phyloP scores from a whole-genome alignment of 768 basidiomycete genomes.

The Podaxis sp. region DNA sequence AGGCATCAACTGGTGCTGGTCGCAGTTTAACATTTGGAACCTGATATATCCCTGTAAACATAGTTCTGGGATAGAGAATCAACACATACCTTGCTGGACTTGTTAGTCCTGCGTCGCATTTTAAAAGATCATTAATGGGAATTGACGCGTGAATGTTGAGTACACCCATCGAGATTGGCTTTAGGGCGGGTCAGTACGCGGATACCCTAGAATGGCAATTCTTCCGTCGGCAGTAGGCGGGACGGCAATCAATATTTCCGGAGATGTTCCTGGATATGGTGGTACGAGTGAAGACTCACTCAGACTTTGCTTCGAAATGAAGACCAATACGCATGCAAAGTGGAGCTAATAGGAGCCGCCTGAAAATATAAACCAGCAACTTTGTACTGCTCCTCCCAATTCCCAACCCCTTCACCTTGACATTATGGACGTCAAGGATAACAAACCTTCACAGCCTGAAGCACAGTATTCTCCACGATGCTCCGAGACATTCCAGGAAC shows the following conservation, averaged over 20 bases:
- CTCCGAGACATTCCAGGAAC: not conserved
- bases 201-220: not conserved
- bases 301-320: not conserved
- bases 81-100: constrained; percentile 54
- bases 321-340: not conserved
- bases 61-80: not conserved
- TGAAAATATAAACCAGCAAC: not conserved
- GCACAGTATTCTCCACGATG: not conserved
- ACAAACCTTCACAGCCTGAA: not conserved
- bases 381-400: not conserved
- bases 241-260: not conserved
- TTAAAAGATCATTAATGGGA: not conserved
- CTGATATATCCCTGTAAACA: constrained; percentile 27
- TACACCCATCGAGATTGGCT: not conserved
- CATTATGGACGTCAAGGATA: not conserved
- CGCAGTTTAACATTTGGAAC: constrained; percentile 82
- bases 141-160: not conserved
- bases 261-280: not conserved
- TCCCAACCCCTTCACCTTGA: not conserved
- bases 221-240: not conserved
- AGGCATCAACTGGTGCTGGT: constrained; percentile 44
- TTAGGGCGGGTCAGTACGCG: constrained; percentile 8
- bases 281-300: not conserved
- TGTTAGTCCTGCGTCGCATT: constrained; percentile 56
- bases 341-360: not conserved